These are phyloP conservation scores for Amesomyces nigricolor DNA, from an alignment of 2,329 filamentous ascomycete genomes.

Conservation along the genomic window DNA sequence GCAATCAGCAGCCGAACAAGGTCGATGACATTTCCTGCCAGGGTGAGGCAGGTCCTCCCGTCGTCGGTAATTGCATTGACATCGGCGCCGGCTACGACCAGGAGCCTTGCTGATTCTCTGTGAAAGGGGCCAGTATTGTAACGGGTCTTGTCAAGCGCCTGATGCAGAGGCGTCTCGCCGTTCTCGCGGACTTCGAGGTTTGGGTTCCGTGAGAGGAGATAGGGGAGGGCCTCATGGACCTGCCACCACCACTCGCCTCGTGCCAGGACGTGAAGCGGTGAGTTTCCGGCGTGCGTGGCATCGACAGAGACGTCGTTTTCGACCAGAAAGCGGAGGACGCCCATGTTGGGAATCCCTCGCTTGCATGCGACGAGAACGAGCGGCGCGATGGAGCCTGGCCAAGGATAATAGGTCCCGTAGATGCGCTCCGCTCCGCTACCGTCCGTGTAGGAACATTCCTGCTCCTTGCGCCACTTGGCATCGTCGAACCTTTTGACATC, in stretches of 20 bases:
- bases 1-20: slow-evolving; percentile 3
- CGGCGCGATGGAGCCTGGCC: slow-evolving; percentile 6
- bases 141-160: neutral
- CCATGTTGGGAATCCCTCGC: slow-evolving; percentile 33
- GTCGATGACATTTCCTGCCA: neutral
- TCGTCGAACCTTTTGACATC: slow-evolving; percentile 2
- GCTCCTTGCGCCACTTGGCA: slow-evolving; percentile 9
- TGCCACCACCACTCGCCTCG: slow-evolving; percentile 8
- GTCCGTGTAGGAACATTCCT: neutral
- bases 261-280: slow-evolving; percentile 8
- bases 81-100: slow-evolving; percentile 10
- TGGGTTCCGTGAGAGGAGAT: slow-evolving; percentile 8
- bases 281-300: slow-evolving; percentile 7
- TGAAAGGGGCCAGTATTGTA: neutral
- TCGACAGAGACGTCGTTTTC: slow-evolving; percentile 25
- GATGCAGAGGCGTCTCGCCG: slow-evolving; percentile 13
- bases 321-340: slow-evolving; percentile 32
- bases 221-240: slow-evolving; percentile 14
- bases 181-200: slow-evolving; percentile 6
- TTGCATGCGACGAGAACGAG: slow-evolving; percentile 29
- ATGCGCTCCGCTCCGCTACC: no score
- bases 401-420: no score
- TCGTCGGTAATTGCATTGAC: slow-evolving; percentile 4
- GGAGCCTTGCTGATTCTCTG: neutral
- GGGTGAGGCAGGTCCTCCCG: neutral